These are phyloP conservation scores for Ploettnerulaceae sp. DNA, from an alignment of 2,329 filamentous ascomycete genomes.

Conservation along the genomic window DNA sequence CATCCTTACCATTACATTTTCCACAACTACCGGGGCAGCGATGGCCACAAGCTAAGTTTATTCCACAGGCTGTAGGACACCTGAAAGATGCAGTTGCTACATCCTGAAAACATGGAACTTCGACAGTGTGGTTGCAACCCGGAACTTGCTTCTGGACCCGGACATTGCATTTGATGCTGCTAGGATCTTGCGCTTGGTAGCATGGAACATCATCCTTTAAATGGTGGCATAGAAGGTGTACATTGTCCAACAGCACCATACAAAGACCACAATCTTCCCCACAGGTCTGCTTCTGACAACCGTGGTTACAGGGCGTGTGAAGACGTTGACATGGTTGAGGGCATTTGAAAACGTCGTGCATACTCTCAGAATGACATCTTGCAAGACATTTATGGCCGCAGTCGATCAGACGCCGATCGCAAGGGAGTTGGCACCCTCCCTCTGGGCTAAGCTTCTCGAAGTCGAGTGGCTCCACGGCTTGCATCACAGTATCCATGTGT, in stretches of 20 bases:
- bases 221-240: constrained; percentile 40
- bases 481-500: constrained; percentile 45
- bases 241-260: constrained; percentile 30
- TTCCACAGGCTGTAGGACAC: constrained; percentile 37
- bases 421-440: constrained; percentile 43
- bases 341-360: constrained; percentile 45
- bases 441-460: constrained; percentile 48
- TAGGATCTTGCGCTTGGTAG: constrained; percentile 41
- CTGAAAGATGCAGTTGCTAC: constrained; percentile 34
- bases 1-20: background rate
- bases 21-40: constrained; percentile 1
- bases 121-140: constrained; percentile 50
- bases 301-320: constrained; percentile 41
- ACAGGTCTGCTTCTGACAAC: constrained; percentile 39
- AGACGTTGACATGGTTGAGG: constrained; percentile 41
- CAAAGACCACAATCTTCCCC: constrained; percentile 42
- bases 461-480: constrained; percentile 20
- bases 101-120: constrained; percentile 49
- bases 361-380: constrained; percentile 43
- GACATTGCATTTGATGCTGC: constrained; percentile 43
- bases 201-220: constrained; percentile 33
- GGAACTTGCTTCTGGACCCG: constrained; percentile 45
- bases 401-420: constrained; percentile 27
- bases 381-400: constrained; percentile 46
- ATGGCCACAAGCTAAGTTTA: background rate